Evolutionary conservation across 306 rosid species (phyloP), one percentile per base, ranked within the genome.

Genomic region (Rosa rugosa): DNA sequence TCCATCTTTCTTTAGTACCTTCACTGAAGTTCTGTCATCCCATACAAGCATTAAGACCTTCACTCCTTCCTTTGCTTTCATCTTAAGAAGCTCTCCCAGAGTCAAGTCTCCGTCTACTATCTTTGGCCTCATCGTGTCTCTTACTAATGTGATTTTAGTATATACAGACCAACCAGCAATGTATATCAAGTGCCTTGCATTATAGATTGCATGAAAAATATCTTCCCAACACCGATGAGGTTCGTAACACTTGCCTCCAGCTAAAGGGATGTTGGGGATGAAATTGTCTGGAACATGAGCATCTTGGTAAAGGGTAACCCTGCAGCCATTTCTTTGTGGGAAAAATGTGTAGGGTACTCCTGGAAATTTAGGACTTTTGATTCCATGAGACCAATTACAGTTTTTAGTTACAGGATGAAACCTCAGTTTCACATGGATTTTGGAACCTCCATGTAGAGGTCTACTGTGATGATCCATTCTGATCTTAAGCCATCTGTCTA

Each of bases 91-190:
- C 77, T 87, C 84, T 17, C 91, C 89, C 3, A 85, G 84, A 18
- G 80, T 85, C 82, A 83, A 18, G 49, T 87, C 77, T 23, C 80
- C 82, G 17, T 80, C 84, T 68, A 57, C 80, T 9, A 42, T 59
- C 63, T 53, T 87, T 73, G 70, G 68, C 72, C 85, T 80, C 71
- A n/a, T 64, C 0, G 23, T 38, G 83, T 87, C 86, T 60, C 90
- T 77, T 44, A 82, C 41, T 69, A 85, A 80, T 10, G 80, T 80
- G 50, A 82, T 85, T 71, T 78, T 80, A 10, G 90, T 69, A 64
- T 17, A 82, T 1, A 87, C 83, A 57, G 90, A 87, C 90, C 90
- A 87, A 8, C 90, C 90, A n/a, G 88, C 66, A 25, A 87, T 80
- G 66, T 87, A 87, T 45, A 87, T 80, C 59, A 87, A 82, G 75